A percentile compares a stretch with the other conserved stretches of the same genome.
Evolutionary conservation across 441 rosid species (phyloP).

Genomic region (Pelargonium australe): DNA sequence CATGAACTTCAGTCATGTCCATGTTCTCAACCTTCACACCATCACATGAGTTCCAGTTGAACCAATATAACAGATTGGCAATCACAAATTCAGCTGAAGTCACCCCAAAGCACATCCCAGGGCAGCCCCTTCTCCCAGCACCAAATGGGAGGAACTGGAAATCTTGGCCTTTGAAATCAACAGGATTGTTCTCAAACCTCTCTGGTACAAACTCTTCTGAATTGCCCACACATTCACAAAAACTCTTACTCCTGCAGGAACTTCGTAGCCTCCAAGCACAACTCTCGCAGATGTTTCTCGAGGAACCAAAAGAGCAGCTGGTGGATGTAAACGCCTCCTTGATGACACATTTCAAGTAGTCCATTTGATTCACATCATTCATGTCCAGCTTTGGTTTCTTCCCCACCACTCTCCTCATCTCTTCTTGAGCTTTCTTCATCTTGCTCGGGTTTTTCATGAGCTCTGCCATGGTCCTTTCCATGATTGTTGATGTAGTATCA

Average conservation of each 20-base stretch:
- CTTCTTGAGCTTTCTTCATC: constrained; percentile 24
- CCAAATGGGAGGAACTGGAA: constrained; percentile 22
- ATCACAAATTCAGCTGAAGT: constrained; percentile 16
- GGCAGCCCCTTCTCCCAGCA: constrained; percentile 28
- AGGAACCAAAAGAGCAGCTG: constrained; percentile 16
- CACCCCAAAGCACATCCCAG: constrained; percentile 17
- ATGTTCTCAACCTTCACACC: constrained; percentile 12
- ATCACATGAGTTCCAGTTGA: constrained; percentile 25
- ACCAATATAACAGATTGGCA: constrained; percentile 26
- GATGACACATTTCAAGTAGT: constrained; percentile 24
- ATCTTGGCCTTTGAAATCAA: constrained; percentile 24
- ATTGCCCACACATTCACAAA: constrained; percentile 33
- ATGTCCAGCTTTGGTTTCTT: constrained; percentile 19
- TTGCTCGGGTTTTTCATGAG: constrained; percentile 17
- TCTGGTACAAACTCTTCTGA: constrained; percentile 32
- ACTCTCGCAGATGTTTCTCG: constrained; percentile 14
- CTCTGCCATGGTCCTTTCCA: constrained; percentile 37
- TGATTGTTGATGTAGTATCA: constrained; percentile 23
- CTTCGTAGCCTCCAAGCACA: constrained; percentile 17
- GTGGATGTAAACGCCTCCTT: constrained; percentile 32
- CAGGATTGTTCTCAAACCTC: constrained; percentile 20
- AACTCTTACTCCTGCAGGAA: constrained; percentile 26
- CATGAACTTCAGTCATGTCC: constrained; percentile 24
- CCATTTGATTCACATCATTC: constrained; percentile 21
- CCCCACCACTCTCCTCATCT: constrained; percentile 27